A percentile compares a stretch with the other conserved stretches of the same genome.
Conservation (phyloP, 176 grass and related monocot species). For the Zoysia pacifica region DNA sequence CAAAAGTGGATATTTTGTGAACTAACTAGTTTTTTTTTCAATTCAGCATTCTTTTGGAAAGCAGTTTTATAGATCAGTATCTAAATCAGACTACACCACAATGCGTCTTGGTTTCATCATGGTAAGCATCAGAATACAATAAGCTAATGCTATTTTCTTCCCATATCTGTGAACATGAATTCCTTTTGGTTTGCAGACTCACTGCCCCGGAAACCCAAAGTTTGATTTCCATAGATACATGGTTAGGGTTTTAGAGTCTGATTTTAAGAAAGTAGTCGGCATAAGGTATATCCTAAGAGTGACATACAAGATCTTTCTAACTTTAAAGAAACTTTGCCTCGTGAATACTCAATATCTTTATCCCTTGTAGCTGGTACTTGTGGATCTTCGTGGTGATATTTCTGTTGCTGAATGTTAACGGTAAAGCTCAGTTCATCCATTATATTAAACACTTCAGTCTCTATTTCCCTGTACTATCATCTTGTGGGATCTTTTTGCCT, state of each 20-base stretch:
- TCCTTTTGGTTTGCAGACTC: constrained; percentile 54
- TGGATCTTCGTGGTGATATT: constrained; percentile 95
- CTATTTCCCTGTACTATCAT: constrained; percentile 5
- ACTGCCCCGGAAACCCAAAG: constrained; percentile 70
- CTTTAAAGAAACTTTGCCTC: neutral
- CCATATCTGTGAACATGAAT: constrained; percentile 3
- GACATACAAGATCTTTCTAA: neutral
- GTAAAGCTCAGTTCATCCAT: constrained; percentile 45
- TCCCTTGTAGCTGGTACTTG: constrained; percentile 77
- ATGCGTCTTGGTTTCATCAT: constrained; percentile 91
- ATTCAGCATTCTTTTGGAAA: constrained; percentile 84
- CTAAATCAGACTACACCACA: constrained; percentile 71
- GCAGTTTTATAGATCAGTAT: constrained; percentile 75
- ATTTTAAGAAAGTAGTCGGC: constrained; percentile 96
- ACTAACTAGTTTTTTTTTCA: constrained; percentile 20
- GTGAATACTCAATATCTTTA: neutral
- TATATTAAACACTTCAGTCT: neutral
- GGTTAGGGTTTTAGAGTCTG: constrained; percentile 86
- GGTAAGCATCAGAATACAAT: constrained; percentile 52
- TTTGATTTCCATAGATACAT: constrained; percentile 96
- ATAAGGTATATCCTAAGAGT: constrained; percentile 73
- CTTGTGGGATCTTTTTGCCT: neutral
- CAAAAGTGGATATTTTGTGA: neutral
- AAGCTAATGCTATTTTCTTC: constrained; percentile 13
- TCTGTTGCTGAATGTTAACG: constrained; percentile 88